Evolutionary conservation across 1,284 basidiomycete species (phyloP), one percentile per base, ranked within the genome.

Genomic region (Erythrobasidium hasegawianum): DNA sequence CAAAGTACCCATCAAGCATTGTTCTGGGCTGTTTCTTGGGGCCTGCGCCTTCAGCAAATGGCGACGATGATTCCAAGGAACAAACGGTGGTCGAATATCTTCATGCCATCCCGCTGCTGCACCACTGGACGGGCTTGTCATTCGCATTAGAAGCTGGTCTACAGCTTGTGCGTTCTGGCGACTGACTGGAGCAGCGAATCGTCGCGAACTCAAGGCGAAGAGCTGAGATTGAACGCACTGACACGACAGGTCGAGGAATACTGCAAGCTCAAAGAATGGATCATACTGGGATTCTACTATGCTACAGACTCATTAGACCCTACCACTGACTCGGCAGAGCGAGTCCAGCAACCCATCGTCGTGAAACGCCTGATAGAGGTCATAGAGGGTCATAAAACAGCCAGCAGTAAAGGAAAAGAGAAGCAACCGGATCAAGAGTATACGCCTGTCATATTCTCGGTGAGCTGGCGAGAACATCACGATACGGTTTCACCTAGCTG

Each of bases 111-210:
- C 87, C 87, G 18, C 79, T 89, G 38, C 80, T 88, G 56, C 88
- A 89, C 74, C 84, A 87, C 73, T 89, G 87, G 87, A 87, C 87
- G 10, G 85, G 81, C 70, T 78, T 89, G 59, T 86, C 85, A 68
- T 85, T 86, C 1, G 87, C 86, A 84, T 87, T 87, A 85, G 87
- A 88, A 74, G 84, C 87, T 68, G 87, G 86, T 13, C 79, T 89
- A 54, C 85, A 86, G 71, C 77, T 89, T 71, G 87, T 87, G 71
- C 73, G 83, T 47, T n/a, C n/a, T n/a, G n/a, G n/a, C n/a, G n/a
- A n/a, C n/a, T n/a, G n/a, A n/a, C n/a, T n/a, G n/a, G n/a, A n/a
- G n/a, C n/a, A n/a, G 20, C 52, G 26, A 18, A 14, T 39, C 14
- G 9, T 11, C 18, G 29, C 18, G n/a, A 33, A 16, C 5, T 8